Percentiles rank a stretch among this genome's conserved stretches.
Evolutionary conservation across 2,329 filamentous ascomycete species (phyloP).

Genomic region (Fusarium nodosum): DNA sequence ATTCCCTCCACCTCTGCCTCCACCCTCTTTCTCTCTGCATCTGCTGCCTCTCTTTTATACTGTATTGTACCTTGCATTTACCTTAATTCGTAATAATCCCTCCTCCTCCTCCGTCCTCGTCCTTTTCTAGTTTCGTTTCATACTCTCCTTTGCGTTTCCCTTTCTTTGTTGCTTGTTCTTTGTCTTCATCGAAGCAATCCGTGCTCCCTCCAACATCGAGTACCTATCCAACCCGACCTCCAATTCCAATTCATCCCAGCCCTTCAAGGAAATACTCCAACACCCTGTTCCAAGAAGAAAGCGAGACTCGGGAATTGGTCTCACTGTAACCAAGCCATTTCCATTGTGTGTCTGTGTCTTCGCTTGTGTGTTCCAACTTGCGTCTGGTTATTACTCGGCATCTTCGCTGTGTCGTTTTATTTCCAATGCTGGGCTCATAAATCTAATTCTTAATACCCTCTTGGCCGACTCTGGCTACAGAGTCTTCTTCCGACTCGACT

Average conservation of each 20-base stretch:
- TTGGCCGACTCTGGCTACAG: constrained; percentile 34
- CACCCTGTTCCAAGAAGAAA: constrained; percentile 33
- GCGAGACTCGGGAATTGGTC: constrained; percentile 28
- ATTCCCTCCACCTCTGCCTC: constrained; percentile 24
- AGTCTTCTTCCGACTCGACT: constrained; percentile 27
- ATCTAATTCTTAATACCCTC: constrained; percentile 51
- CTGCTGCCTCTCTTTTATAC: constrained; percentile 19
- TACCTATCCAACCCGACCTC: constrained; percentile 22
- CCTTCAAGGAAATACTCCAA: constrained; percentile 20
- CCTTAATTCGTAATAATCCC: constrained; percentile 41
- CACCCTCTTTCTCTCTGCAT: constrained; percentile 8
- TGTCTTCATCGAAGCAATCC: constrained; percentile 11
- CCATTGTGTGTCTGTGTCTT: constrained; percentile 31
- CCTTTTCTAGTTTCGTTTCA: constrained; percentile 21
- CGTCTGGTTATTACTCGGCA: constrained; percentile 41
- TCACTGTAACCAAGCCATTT: constrained; percentile 41
- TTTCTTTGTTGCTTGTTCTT: constrained; percentile 29
- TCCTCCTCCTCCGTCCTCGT: constrained; percentile 25
- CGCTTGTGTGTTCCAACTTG: constrained; percentile 35
- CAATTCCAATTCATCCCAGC: constrained; percentile 11
- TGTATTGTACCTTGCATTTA: constrained; percentile 27
- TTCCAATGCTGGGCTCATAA: constrained; percentile 49
- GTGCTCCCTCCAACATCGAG: constrained; percentile 13
- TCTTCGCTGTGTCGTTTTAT: constrained; percentile 41
- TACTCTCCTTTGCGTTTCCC: constrained; percentile 15